Conservation (phyloP, 768 basidiomycete genomes). For the Russula compacta region DNA sequence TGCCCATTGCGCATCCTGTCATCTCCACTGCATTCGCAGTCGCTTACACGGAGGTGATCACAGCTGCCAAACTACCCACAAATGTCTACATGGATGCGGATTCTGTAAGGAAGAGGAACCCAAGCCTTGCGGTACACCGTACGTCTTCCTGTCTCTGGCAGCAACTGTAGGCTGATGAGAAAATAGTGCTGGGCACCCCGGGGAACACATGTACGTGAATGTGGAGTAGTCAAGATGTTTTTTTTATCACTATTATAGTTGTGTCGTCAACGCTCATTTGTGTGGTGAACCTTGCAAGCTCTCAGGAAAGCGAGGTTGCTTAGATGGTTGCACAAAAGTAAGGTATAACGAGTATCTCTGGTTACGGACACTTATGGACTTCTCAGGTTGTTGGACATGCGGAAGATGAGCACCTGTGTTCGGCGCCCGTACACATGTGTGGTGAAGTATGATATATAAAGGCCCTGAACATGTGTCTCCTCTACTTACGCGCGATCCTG, state of each 20-base stretch:
- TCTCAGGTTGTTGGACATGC: conserved; percentile 38
- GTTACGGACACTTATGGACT: background rate
- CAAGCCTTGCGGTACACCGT: conserved; percentile 40
- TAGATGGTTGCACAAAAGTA: conserved; percentile 45
- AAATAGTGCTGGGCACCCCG: conserved; percentile 47
- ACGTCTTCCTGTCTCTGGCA: conserved; percentile 18
- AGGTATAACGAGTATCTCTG: background rate
- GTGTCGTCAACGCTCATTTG: conserved; percentile 36
- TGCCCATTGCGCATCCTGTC: conserved; percentile 38
- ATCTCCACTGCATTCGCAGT: conserved; percentile 38
- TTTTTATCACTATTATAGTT: conserved; percentile 30
- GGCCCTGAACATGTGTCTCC: too few relatives aligned
- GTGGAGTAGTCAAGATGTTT: background rate
- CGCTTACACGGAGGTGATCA: conserved; percentile 40
- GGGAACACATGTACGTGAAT: conserved; percentile 41
- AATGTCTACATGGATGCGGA: conserved; percentile 37
- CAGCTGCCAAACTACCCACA: conserved; percentile 42
- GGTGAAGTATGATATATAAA: conserved; percentile 36
- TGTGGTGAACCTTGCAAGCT: conserved; percentile 46
- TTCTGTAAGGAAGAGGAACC: conserved; percentile 31
- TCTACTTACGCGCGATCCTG: background rate
- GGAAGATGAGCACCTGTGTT: conserved; percentile 45
- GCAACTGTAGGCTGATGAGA: background rate
- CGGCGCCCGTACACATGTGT: conserved; percentile 45
- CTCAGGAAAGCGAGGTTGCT: conserved; percentile 40